Percentiles rank a stretch among this genome's conserved stretches.
These are phyloP conservation scores for Myxozyma neglecta DNA, from an alignment of 805 yeast genomes.

Conservation along the genomic window DNA sequence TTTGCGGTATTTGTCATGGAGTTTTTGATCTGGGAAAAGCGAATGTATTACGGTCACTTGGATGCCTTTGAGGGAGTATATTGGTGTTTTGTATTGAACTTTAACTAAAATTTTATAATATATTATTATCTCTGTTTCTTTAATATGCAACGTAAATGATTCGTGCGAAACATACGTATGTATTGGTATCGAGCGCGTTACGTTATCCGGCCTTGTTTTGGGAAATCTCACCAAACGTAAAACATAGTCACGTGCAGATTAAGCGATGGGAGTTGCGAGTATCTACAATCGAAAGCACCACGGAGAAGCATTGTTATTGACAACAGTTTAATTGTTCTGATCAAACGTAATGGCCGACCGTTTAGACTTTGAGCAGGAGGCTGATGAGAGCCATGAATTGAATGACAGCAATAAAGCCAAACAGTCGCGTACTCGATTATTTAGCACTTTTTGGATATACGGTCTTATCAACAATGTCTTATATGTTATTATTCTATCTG, in stretches of 20 bases:
- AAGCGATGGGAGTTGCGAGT: too few relatives aligned
- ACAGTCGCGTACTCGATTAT: slow-evolving; percentile 11
- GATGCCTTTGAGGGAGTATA: neutral
- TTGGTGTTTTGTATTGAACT: neutral
- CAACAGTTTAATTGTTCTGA: too few relatives aligned
- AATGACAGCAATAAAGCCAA: neutral
- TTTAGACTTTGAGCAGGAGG: neutral
- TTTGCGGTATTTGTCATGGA: neutral
- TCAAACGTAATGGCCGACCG: neutral
- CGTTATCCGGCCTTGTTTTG: too few relatives aligned
- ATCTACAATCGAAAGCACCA: too few relatives aligned
- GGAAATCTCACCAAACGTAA: too few relatives aligned
- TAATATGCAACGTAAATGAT: neutral
- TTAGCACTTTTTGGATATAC: slow-evolving; percentile 45
- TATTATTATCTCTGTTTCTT: neutral
- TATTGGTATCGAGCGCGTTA: too few relatives aligned
- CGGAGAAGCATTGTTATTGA: too few relatives aligned
- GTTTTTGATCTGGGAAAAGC: too few relatives aligned
- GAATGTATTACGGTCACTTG: too few relatives aligned
- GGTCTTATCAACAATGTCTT: slow-evolving; percentile 86
- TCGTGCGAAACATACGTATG: neutral
- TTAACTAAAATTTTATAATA: neutral
- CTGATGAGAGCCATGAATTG: neutral
- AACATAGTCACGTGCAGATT: too few relatives aligned
- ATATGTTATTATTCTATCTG: slow-evolving; percentile 86